Base-by-base conservation (phyloP, 2,329 filamentous ascomycete species). In the Exophiala dermatitidis region DNA sequence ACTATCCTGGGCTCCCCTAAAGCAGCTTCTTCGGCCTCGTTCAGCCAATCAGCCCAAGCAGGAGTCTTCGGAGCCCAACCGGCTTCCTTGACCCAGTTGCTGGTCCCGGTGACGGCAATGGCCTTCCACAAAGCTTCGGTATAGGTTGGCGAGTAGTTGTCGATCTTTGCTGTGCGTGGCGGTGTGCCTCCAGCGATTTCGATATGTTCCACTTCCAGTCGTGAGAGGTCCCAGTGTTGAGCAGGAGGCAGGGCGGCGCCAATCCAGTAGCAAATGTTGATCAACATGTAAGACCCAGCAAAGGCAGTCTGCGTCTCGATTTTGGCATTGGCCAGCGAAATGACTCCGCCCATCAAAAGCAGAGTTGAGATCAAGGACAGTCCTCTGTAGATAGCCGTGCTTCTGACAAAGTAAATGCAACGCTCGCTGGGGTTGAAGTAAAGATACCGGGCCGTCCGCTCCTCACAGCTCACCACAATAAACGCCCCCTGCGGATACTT, bases 331-430 rank as follows among this genome's bases (percentile, higher is more conserved):
- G 73, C 75, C 2, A 78, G 70, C 40, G 69, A 71, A 40, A 78
- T 74, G 58, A 78, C 74, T 8, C 76, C 75, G 36, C 74, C 68
- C 75, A 78, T 78, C 46, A 78, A 70, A 65, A 78, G 68, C 43
- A 77, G 64, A 4, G 75, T 77, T 56, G 74, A 75, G 2, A 76
- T 59, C 26, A 78, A 63, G n/a, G 74, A 74, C 8, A 77, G 66
- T 5, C 75, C 62, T 28, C 75, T 67, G 57, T 77, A 77, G 3
- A 67, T 63, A 2, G 68, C 64, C 0, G 67, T 68, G 50, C 60
- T 61, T 51, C 67, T 62, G 26, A 77, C 60, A 10, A 68, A 59
- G 59, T 78, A 78, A 7, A 73, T 63, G 50, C 77, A 75, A 43
- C 71, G 68, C 59, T 77, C 75, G 43, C 60, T 61, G 0, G 74